Evolutionary conservation across 2,329 filamentous ascomycete species (phyloP), one percentile per base, ranked within the genome.

Genomic region (Westerdykella sp.): DNA sequence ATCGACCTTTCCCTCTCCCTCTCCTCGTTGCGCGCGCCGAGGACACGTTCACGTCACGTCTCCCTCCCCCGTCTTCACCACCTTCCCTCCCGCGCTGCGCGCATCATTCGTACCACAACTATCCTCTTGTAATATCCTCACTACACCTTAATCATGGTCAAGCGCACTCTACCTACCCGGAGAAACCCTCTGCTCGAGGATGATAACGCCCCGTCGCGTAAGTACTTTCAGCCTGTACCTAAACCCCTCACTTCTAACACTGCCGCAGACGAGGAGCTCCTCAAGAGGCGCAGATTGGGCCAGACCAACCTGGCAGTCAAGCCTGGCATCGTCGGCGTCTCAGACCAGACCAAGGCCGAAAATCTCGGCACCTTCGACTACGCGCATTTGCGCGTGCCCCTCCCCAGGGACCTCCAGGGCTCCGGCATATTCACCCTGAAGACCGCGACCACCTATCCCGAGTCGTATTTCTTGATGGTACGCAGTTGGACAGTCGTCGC

Each of bases 391-490:
- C 85, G 91, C 61, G 91, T 90, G 47, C 91, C 93, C 12, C 73
- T 98, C 37, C 93, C 93, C 39, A 93, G 90, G 69, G 89, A 93
- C 51, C 83, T 97, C 55, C 80, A 83, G 48, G 78, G 77, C 22
- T 95, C 90, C 5, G 93, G 93, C 62, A 94, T 98, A 59, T 97
- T 97, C 74, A 84, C 87, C 60, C 84, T 61, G 37, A 59, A 83
- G 46, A 83, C 83, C 63, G 67, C 70, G 9, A 72, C 76, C 42
- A 67, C 74, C 48, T 78, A 74, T 47, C 91, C 93, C 5, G 88
- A 88, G 65, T 93, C 87, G 55, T 98, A 98, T 71, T 98, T 97
- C 68, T 73, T 98, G 56, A 98, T 98, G 80, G 80, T 82, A 73
- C 68, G 75, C 42, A 41, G 44, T 57, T 56, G 48, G 45, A 53